Conservation (phyloP, 441 rosid genomes). For the Populus hybrid region DNA sequence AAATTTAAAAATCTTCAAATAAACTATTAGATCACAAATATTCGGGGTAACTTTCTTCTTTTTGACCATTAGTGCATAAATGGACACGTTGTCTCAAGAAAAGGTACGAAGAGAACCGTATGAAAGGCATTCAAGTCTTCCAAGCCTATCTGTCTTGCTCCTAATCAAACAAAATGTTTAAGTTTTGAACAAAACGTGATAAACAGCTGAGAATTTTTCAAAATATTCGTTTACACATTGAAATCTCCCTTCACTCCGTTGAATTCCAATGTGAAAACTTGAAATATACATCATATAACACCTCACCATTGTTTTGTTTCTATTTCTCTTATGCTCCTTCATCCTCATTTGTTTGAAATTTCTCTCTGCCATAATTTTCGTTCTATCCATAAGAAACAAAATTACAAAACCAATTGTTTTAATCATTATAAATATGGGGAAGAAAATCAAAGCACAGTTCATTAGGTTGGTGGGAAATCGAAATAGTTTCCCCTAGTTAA, state of each 20-base stretch:
- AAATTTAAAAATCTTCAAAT: no score
- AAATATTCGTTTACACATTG: background rate
- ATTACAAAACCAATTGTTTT: background rate
- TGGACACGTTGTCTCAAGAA: background rate
- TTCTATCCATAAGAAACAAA: background rate
- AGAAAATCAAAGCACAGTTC: background rate
- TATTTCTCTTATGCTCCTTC: background rate
- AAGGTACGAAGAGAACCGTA: background rate
- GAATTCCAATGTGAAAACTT: background rate
- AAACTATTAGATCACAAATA: no score
- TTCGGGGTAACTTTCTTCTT: no score
- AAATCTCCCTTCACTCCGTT: background rate
- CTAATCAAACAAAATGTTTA: background rate
- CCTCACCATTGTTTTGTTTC: background rate
- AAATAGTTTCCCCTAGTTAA: no score
- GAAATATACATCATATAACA: background rate
- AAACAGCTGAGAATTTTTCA: background rate
- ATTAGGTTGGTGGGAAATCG: background rate
- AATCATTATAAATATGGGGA: no score
- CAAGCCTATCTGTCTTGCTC: background rate
- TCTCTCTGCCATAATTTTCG: background rate
- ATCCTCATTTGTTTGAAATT: background rate
- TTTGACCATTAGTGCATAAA: no score
- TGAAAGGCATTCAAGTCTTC: background rate
- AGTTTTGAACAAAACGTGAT: background rate